These are phyloP conservation scores for Hura crepitans DNA, from an alignment of 441 rosid species.

Conservation along the genomic window DNA sequence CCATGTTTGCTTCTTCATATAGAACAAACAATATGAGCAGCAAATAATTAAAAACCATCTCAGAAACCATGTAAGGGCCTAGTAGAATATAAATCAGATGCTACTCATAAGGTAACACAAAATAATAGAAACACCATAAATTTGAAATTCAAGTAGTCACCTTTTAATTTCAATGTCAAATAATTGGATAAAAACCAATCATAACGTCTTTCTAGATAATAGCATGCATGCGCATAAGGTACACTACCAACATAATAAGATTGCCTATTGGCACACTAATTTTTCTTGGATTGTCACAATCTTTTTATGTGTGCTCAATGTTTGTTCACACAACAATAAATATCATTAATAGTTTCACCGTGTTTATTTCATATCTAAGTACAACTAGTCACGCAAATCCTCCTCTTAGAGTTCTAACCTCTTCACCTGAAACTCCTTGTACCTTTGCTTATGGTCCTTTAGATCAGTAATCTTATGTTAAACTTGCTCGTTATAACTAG, in stretches of 20 bases:
- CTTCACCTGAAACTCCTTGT: background rate
- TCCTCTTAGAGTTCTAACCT: background rate
- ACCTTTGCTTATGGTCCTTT: background rate
- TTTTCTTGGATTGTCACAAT: background rate
- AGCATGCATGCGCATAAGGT: background rate
- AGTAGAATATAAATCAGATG: background rate
- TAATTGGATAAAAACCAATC: background rate
- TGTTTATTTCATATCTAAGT: background rate
- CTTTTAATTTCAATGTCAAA: background rate
- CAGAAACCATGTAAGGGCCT: background rate
- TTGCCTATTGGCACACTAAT: background rate
- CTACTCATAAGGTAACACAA: background rate
- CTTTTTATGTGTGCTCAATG: background rate
- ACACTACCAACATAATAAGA: background rate
- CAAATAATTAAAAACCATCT: background rate
- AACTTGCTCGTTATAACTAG: background rate
- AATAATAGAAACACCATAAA: background rate
- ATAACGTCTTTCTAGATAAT: background rate
- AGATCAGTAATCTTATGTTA: background rate
- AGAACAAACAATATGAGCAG: background rate
- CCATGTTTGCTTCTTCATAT: slow-evolving; percentile 18
- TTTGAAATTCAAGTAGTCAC: background rate
- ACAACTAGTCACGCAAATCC: background rate
- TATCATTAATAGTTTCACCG: background rate
- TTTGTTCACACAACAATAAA: background rate